A percentile compares a stretch with the other conserved stretches of the same genome.
These are phyloP conservation scores for Groenewaldozyma auringiensis DNA, from an alignment of 1,139 yeast genomes.

Conservation along the genomic window DNA sequence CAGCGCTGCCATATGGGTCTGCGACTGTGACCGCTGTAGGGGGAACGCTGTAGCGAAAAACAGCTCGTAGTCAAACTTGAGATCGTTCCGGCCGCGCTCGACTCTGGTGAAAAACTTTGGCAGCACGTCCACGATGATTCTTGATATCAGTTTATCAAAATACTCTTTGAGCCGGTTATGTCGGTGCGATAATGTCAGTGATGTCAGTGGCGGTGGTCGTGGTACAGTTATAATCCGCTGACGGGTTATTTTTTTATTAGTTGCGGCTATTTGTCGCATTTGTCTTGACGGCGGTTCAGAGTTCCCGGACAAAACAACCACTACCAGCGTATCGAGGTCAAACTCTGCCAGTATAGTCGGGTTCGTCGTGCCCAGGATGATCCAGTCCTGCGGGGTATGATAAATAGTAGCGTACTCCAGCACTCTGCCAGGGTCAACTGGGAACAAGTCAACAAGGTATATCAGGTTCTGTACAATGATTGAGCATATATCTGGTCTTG, in stretches of 20 bases:
- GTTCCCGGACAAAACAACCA: background rate
- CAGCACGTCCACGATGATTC: background rate
- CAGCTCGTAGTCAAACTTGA: background rate
- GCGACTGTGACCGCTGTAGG: background rate
- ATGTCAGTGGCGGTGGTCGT: background rate
- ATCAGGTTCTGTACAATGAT: background rate
- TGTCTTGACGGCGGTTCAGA: background rate
- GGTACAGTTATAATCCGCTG: background rate
- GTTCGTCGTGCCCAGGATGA: conserved; percentile 12
- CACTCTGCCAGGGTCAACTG: background rate
- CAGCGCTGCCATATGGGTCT: background rate
- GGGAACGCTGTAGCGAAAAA: background rate
- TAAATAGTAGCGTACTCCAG: conserved; percentile 5
- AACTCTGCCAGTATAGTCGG: conserved; percentile 8
- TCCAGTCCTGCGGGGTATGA: conserved; percentile 13
- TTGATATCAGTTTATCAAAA: background rate
- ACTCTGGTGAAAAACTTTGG: background rate
- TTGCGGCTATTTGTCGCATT: background rate
- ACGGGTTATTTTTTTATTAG: background rate
- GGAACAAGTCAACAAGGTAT: background rate
- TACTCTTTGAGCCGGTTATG: background rate
- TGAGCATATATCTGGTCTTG: conserved; percentile 1
- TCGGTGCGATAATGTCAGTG: background rate
- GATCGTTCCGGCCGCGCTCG: no score
- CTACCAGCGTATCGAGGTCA: conserved; percentile 4